phyloP scores from a whole-genome alignment of 192 early-diverging fungal species.

The Mortierella claussenii region DNA sequence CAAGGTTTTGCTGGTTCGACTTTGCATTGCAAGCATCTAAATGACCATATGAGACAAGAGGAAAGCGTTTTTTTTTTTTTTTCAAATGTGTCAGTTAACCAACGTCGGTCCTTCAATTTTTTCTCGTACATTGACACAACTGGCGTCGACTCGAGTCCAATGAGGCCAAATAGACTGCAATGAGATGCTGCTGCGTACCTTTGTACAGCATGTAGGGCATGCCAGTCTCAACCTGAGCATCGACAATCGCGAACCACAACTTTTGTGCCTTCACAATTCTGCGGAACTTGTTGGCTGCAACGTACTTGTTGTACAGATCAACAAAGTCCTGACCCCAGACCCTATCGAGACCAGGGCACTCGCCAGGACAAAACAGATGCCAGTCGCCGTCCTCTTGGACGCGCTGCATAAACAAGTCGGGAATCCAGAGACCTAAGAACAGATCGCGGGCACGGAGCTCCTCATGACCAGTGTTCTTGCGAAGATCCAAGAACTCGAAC shows the following conservation, averaged over 20 bases:
- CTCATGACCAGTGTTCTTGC: conserved; percentile 97
- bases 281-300: conserved; percentile 81
- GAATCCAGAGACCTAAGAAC: conserved; percentile 96
- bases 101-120: too few relatives aligned
- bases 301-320: conserved; percentile 86
- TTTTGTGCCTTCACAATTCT: conserved; percentile 91
- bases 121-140: too few relatives aligned
- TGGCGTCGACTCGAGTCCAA: too few relatives aligned
- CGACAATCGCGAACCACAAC: conserved; percentile 96
- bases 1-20: conserved; percentile 98
- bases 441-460: conserved; percentile 95
- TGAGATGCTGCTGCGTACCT: too few relatives aligned
- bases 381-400: conserved; percentile 91
- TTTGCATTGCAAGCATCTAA: conserved; percentile 95
- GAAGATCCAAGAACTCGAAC: conserved; percentile 94
- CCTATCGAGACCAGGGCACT: conserved; percentile 86
- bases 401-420: conserved; percentile 96
- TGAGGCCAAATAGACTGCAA: too few relatives aligned
- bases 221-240: conserved; percentile 97
- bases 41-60: background rate
- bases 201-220: conserved; percentile 99
- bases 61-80: background rate
- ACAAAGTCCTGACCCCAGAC: conserved; percentile 93
- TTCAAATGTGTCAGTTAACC: too few relatives aligned
- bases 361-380: conserved; percentile 95